Evolutionary conservation across 257 asterid species (phyloP).

Genomic region (Fraxinus excelsior): DNA sequence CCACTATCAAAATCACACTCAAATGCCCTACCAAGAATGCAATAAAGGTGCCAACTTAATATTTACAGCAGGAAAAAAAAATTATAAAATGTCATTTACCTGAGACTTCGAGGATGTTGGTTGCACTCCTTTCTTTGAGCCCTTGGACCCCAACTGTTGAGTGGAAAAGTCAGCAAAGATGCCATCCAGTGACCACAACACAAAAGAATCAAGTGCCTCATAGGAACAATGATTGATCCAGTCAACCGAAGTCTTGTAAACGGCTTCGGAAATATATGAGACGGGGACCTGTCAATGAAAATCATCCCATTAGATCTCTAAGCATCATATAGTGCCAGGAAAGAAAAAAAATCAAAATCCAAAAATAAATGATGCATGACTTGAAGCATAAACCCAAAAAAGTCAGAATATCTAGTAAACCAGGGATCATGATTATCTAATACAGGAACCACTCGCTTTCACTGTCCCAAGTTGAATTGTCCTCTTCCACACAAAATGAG

Average conservation of each 20-base stretch:
- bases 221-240: conserved; percentile 77
- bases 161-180: conserved; percentile 62
- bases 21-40: neutral
- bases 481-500: neutral
- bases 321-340: neutral
- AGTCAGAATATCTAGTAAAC: neutral
- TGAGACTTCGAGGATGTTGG: conserved; percentile 69
- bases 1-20: neutral
- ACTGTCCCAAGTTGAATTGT: neutral
- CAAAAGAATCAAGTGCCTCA: conserved; percentile 72
- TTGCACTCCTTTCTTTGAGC: conserved; percentile 64
- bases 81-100: conserved; percentile 38
- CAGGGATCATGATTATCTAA: neutral
- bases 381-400: neutral
- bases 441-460: neutral
- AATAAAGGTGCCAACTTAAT: neutral
- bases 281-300: conserved; percentile 59
- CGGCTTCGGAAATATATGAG: conserved; percentile 62
- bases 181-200: conserved; percentile 70
- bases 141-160: conserved; percentile 60
- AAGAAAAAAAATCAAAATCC: neutral
- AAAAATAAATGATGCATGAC: neutral
- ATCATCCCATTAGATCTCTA: neutral
- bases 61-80: neutral
- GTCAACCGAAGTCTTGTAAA: conserved; percentile 73